Base-by-base conservation (phyloP, 352 stramenopile species). In the Sclerospora graminicola region DNA sequence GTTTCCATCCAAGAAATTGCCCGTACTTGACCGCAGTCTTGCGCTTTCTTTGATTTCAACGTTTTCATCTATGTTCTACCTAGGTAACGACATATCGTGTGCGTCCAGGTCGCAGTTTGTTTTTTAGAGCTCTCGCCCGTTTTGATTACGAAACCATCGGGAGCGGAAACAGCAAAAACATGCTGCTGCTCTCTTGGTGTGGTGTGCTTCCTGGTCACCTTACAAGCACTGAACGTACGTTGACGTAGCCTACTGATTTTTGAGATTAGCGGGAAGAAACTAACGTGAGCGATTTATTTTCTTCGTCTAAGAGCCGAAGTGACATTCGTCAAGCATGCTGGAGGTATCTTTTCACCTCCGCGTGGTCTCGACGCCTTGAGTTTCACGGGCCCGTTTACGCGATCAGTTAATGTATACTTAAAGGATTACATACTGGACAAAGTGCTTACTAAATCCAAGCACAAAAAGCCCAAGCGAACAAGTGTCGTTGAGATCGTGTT, bases 191-290 rank as follows among this genome's bases (percentile, higher is more conserved):
- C 43, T 74, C 77, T 27, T 92, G 78, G 77, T 84, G 87, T 39
- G 80, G 80, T n/a, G 75, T 92, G 21, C 42, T 92, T 13, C 80
- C 80, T n/a, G 75, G 80, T 3, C 80, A 92, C 42, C 60, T 86
- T 23, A 83, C 72, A 23, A 92, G 80, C 31, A 92, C 77, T 40
- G 71, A 71, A 20, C 69, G 80, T 91, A 77, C 43, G 75, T 66
- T 37, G 56, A n/a, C n/a, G n/a, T n/a, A n/a, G n/a, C n/a, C n/a
- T n/a, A n/a, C n/a, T n/a, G n/a, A n/a, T n/a, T n/a, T n/a, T n/a
- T n/a, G n/a, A n/a, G n/a, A n/a, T n/a, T n/a, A n/a, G n/a, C n/a
- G n/a, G n/a, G n/a, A n/a, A n/a, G n/a, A n/a, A n/a, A n/a, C n/a
- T n/a, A n/a, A n/a, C n/a, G n/a, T n/a, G n/a, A n/a, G n/a, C n/a